Percentiles rank a stretch among this genome's conserved stretches.
These are phyloP conservation scores for Podila epigama DNA, from an alignment of 192 early-diverging fungal species.

Conservation along the genomic window DNA sequence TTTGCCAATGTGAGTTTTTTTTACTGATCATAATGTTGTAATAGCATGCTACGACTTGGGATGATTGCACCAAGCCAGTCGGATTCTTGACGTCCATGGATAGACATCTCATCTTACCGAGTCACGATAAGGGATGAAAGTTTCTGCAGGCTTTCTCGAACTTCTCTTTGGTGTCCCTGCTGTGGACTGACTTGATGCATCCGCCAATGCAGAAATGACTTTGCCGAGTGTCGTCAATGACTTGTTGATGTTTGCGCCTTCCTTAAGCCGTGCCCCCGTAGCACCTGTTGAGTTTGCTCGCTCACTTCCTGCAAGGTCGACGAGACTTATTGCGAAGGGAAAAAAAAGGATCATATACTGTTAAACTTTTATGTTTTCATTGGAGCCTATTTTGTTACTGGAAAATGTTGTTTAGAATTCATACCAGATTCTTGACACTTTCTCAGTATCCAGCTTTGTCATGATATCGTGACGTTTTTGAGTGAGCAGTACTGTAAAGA, in stretches of 20 bases:
- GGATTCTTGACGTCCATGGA: too few relatives aligned
- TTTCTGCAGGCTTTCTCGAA: slow-evolving; percentile 51
- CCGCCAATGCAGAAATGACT: slow-evolving; percentile 90
- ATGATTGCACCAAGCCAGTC: too few relatives aligned
- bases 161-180: slow-evolving; percentile 35
- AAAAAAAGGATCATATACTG: not conserved
- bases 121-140: slow-evolving; percentile 90
- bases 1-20: not conserved
- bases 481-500: slow-evolving; percentile 80
- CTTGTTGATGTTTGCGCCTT: slow-evolving; percentile 96
- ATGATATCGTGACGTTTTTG: slow-evolving; percentile 61
- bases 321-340: slow-evolving; percentile 68
- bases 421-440: slow-evolving; percentile 77
- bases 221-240: slow-evolving; percentile 92
- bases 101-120: slow-evolving; percentile 75
- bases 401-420: not conserved
- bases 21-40: not conserved
- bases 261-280: slow-evolving; percentile 83
- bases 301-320: slow-evolving; percentile 95
- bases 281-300: slow-evolving; percentile 87
- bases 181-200: slow-evolving; percentile 55
- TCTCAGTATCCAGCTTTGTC: slow-evolving; percentile 70
- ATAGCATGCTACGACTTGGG: not conserved
- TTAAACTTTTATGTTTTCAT: not conserved
- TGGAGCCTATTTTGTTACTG: not conserved